Percentiles rank a stretch among this genome's conserved stretches.
phyloP scores from a whole-genome alignment of 129 eudicot genomes.

The Chrysanthemum makinoi region DNA sequence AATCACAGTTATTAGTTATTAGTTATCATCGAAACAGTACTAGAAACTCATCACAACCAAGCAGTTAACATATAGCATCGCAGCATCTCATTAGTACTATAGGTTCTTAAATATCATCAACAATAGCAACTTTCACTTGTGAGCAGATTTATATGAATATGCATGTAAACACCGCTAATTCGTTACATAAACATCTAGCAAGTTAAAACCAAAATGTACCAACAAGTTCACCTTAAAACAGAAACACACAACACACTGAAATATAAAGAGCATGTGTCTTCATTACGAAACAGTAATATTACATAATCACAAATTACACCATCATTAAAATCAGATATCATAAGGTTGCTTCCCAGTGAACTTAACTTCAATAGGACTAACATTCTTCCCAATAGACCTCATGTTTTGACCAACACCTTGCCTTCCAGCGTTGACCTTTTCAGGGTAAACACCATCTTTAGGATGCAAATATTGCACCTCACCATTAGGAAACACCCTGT shows the following conservation, averaged over 20 bases:
- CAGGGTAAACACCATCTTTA: constrained; percentile 96
- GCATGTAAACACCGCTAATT: too few relatives aligned
- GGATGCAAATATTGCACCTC: constrained; percentile 99
- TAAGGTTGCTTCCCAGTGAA: constrained; percentile 90
- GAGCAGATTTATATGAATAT: too few relatives aligned
- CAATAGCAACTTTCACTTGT: too few relatives aligned
- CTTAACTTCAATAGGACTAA: constrained; percentile 90
- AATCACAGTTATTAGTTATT: background rate
- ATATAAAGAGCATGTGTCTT: constrained; percentile 2
- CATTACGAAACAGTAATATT: constrained; percentile 20
- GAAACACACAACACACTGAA: background rate
- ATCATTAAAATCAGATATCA: constrained; percentile 36
- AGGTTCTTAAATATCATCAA: too few relatives aligned
- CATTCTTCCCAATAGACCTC: constrained; percentile 94
- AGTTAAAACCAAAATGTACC: background rate
- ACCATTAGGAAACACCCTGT: constrained; percentile 94
- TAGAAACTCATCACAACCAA: background rate
- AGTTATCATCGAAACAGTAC: background rate
- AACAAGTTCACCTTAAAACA: constrained; percentile 1
- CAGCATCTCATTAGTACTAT: too few relatives aligned
- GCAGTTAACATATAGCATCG: background rate
- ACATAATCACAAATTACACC: constrained; percentile 7
- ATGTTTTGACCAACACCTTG: constrained; percentile 83
- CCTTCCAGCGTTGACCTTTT: constrained; percentile 88
- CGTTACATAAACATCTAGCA: background rate